phyloP scores from a whole-genome alignment of 306 rosid species.

The Hylodesmum podocarpum region DNA sequence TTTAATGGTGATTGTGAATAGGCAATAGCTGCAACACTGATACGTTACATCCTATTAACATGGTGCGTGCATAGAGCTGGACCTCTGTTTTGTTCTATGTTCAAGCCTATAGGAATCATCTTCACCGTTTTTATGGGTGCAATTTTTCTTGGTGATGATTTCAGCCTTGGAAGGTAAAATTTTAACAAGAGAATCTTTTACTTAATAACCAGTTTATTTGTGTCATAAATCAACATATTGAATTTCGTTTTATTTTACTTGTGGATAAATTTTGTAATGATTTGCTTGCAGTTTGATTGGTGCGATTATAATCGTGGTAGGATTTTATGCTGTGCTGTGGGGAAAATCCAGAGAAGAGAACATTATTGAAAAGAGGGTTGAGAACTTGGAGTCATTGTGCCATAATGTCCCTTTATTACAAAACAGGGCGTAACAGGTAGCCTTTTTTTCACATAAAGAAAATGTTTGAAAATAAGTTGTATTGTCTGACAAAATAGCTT shows the following conservation, averaged over 20 bases:
- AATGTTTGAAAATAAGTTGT: too few relatives aligned
- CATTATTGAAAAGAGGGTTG: not conserved
- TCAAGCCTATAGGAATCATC: slow-evolving; percentile 50
- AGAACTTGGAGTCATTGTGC: not conserved
- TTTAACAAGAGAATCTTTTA: not conserved
- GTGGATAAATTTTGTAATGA: not conserved
- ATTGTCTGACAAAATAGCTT: too few relatives aligned
- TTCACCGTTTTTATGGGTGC: slow-evolving; percentile 41
- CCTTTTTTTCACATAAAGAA: not conserved
- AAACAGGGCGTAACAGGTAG: slow-evolving; percentile 23
- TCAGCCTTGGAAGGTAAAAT: slow-evolving; percentile 54
- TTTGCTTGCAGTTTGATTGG: slow-evolving; percentile 45
- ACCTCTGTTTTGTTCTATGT: slow-evolving; percentile 51
- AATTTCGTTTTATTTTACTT: not conserved
- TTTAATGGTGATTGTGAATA: not conserved
- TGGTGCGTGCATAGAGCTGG: slow-evolving; percentile 50
- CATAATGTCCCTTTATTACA: slow-evolving; percentile 46
- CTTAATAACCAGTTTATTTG: not conserved
- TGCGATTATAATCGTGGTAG: slow-evolving; percentile 41
- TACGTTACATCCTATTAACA: slow-evolving; percentile 11
- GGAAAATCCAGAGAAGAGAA: slow-evolving; percentile 44
- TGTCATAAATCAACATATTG: not conserved
- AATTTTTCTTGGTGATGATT: slow-evolving; percentile 44
- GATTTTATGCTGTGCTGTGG: slow-evolving; percentile 53
- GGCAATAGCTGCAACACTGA: slow-evolving; percentile 37